phyloP scores from a whole-genome alignment of 164 flowering plant genomes.

The Akebia trifoliata region DNA sequence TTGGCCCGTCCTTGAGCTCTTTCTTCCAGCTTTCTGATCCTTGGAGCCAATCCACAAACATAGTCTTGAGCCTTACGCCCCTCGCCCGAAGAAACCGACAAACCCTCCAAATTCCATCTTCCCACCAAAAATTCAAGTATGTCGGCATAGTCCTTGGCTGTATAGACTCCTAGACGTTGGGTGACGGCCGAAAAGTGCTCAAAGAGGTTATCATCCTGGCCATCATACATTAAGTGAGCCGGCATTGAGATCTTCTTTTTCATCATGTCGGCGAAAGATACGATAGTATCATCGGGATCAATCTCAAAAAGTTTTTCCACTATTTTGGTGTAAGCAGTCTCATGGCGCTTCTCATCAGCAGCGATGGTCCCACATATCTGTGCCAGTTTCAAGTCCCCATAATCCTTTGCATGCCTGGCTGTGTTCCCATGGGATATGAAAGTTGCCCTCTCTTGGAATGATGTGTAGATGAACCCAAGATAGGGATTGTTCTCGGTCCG shows the following conservation, averaged over 20 bases:
- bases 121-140: slow-evolving; percentile 66
- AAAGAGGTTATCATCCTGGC: slow-evolving; percentile 44
- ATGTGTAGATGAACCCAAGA: slow-evolving; percentile 73
- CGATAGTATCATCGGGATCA: slow-evolving; percentile 58
- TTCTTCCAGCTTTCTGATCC: slow-evolving; percentile 48
- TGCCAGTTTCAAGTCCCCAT: slow-evolving; percentile 63
- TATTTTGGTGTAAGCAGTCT: slow-evolving; percentile 56
- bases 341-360: slow-evolving; percentile 74
- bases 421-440: slow-evolving; percentile 78
- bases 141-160: slow-evolving; percentile 56
- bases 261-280: slow-evolving; percentile 59
- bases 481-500: slow-evolving; percentile 71
- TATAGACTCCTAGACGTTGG: slow-evolving; percentile 59
- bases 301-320: slow-evolving; percentile 71
- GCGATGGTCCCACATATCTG: slow-evolving; percentile 71
- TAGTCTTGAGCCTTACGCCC: slow-evolving; percentile 66
- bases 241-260: slow-evolving; percentile 59
- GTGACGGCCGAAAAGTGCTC: slow-evolving; percentile 64
- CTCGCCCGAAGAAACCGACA: slow-evolving; percentile 61
- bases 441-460: slow-evolving; percentile 78
- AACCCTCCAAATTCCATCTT: slow-evolving; percentile 52
- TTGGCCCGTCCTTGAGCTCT: slow-evolving; percentile 39
- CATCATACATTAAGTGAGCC: slow-evolving; percentile 56
- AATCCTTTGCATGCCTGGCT: slow-evolving; percentile 50
- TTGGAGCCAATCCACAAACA: slow-evolving; percentile 51